phyloP scores from a whole-genome alignment of 2,329 filamentous ascomycete species.

The Penicillium hordei region DNA sequence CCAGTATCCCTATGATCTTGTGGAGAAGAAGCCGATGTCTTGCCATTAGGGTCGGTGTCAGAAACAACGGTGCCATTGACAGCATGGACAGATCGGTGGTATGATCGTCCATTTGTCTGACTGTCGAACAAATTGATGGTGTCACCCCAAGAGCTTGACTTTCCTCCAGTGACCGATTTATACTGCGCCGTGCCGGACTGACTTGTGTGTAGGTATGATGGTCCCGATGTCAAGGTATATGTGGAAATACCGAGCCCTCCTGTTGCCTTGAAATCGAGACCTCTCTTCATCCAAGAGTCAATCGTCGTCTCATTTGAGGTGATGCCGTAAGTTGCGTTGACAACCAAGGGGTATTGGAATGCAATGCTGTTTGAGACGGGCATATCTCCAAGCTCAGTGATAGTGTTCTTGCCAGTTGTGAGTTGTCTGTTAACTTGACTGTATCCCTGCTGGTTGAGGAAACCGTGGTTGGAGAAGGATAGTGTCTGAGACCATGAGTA shows the following conservation, averaged over 20 bases:
- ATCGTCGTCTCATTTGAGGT: slow-evolving; percentile 51
- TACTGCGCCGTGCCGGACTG: slow-evolving; percentile 35
- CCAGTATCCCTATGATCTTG: neutral
- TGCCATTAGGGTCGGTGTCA: slow-evolving; percentile 12
- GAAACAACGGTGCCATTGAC: slow-evolving; percentile 29
- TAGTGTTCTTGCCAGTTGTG: slow-evolving; percentile 47
- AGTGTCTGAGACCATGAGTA: slow-evolving; percentile 61
- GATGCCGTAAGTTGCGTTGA: slow-evolving; percentile 52
- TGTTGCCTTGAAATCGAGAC: slow-evolving; percentile 46
- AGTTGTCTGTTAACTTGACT: slow-evolving; percentile 55
- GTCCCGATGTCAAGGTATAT: slow-evolving; percentile 53
- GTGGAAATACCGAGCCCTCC: slow-evolving; percentile 55
- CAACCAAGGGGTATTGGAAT: slow-evolving; percentile 63
- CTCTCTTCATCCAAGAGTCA: slow-evolving; percentile 50
- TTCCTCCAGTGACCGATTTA: slow-evolving; percentile 17
- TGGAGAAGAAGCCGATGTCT: neutral
- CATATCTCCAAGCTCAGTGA: slow-evolving; percentile 33
- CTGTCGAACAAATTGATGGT: slow-evolving; percentile 31
- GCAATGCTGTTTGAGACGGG: slow-evolving; percentile 37
- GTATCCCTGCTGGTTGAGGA: slow-evolving; percentile 55
- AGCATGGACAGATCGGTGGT: slow-evolving; percentile 25
- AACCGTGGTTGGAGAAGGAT: slow-evolving; percentile 56
- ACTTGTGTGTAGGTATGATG: slow-evolving; percentile 26
- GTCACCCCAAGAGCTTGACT: slow-evolving; percentile 31
- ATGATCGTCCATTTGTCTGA: slow-evolving; percentile 21